Evolutionary conservation across 1,139 yeast genomes (phyloP).

Genomic region (Suhomyces bolitotheri): DNA sequence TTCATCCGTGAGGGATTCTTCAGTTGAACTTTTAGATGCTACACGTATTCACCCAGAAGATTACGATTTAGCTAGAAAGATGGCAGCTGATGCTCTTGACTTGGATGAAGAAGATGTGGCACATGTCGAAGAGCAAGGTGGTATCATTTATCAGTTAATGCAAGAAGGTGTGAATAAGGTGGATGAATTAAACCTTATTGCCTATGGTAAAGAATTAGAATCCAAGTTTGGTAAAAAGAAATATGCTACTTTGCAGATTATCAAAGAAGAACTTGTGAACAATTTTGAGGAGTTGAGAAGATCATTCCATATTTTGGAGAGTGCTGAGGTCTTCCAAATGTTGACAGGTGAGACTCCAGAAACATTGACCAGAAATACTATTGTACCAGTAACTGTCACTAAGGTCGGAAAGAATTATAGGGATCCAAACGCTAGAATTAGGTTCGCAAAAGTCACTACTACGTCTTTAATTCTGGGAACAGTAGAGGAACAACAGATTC

Average conservation of each 20-base stretch:
- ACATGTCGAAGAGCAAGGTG: conserved; percentile 75
- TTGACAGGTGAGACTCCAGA: conserved; percentile 84
- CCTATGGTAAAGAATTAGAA: conserved; percentile 91
- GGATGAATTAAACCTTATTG: conserved; percentile 85
- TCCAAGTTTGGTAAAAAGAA: conserved; percentile 73
- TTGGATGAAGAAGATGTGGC: conserved; percentile 92
- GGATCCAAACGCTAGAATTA: conserved; percentile 36
- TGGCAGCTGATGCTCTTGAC: conserved; percentile 98
- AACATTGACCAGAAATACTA: conserved; percentile 65
- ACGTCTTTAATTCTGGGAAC: conserved; percentile 77
- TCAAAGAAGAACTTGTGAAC: conserved; percentile 82
- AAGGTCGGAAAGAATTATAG: conserved; percentile 50
- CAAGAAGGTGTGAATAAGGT: conserved; percentile 84
- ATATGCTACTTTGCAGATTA: conserved; percentile 80
- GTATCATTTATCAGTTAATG: conserved; percentile 78
- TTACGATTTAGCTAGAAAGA: conserved; percentile 89
- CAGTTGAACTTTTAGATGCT: conserved; percentile 82
- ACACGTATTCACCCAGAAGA: conserved; percentile 98
- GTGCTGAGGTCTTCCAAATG: conserved; percentile 78
- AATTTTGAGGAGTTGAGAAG: conserved; percentile 85
- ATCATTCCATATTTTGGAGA: conserved; percentile 65
- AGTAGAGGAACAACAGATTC: conserved; percentile 66
- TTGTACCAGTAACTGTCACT: conserved; percentile 74
- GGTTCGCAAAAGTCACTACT: conserved; percentile 60
- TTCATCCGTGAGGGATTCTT: conserved; percentile 48